Percentiles rank a stretch among this genome's conserved stretches.
Conservation (phyloP, 2,329 filamentous ascomycete genomes). For the Alternaria brassicae region DNA sequence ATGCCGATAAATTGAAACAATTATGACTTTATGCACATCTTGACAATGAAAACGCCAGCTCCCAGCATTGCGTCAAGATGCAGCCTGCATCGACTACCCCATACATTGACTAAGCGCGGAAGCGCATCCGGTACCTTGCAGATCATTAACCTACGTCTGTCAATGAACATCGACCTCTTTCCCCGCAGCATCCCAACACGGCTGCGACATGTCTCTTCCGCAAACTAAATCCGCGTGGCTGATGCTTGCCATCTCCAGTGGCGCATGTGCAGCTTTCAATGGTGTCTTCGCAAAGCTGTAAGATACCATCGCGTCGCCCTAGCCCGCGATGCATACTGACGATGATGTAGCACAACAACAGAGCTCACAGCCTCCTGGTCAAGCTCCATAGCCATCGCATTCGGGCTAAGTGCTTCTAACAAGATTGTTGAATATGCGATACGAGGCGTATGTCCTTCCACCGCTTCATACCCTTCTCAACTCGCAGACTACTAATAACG, state of each 20-base stretch:
- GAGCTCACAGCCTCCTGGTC: slow-evolving; percentile 63
- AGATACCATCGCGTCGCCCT: slow-evolving; percentile 33
- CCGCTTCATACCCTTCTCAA: background rate
- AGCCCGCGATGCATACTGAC: slow-evolving; percentile 12
- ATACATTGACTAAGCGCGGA: slow-evolving; percentile 28
- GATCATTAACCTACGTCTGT: slow-evolving; percentile 16
- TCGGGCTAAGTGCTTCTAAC: slow-evolving; percentile 57
- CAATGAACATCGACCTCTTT: background rate
- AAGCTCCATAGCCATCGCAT: slow-evolving; percentile 55
- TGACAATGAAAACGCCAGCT: background rate
- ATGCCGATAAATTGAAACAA: slow-evolving; percentile 7
- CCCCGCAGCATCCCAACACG: slow-evolving; percentile 4
- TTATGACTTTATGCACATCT: background rate
- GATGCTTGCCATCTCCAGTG: slow-evolving; percentile 73
- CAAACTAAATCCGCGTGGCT: slow-evolving; percentile 56
- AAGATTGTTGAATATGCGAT: slow-evolving; percentile 59
- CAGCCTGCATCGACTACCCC: slow-evolving; percentile 8
- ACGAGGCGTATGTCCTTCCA: slow-evolving; percentile 56
- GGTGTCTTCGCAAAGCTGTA: slow-evolving; percentile 85
- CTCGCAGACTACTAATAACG: slow-evolving; percentile 8
- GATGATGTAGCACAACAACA: slow-evolving; percentile 62
- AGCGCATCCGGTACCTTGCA: slow-evolving; percentile 26
- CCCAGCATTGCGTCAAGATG: background rate
- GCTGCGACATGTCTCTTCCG: slow-evolving; percentile 30
- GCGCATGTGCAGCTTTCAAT: slow-evolving; percentile 80